Evolutionary conservation across 2,329 filamentous ascomycete genomes (phyloP), one percentile per base, ranked within the genome.

Genomic region (Colletotrichum sp.): DNA sequence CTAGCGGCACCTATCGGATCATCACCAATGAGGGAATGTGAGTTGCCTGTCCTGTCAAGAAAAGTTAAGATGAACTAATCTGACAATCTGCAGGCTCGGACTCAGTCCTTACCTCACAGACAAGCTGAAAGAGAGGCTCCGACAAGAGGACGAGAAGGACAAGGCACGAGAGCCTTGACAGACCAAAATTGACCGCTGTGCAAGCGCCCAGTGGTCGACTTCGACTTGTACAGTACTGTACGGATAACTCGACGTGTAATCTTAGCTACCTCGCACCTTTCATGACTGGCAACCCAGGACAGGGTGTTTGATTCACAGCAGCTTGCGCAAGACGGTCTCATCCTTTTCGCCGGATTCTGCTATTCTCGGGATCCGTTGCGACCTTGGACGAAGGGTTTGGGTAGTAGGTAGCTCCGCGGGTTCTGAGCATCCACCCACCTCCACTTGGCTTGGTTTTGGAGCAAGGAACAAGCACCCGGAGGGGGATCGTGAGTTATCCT

Each of bases 11-110:
- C 6, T 93, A 93, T 79, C 88, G 92, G 47, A 84, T 93, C 34
- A 78, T 93, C 66, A 93, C 91, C 1, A 90, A 91, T 66, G 88
- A 93, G 81, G 92, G 92, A 79, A 91, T 93, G 91, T 93, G 81
- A 90, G 91, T 89, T 63, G 59, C 27, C 33, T 54, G 11, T 27
- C 8, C 9, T 27, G 57, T 58, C 29, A 11, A 55, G 47, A 31
- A 12, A 51, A 34, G 15, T 27, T 36, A 58, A 18, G 16, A 61
- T 38, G 36, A 43, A 58, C 21, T 36, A 34, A 18, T 34, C 72
- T 77, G 27, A 80, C 81, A 78, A 81, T 70, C n/a, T 70, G 15
- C 70, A 90, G 88, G 67, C 82, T 91, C 38, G 88, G 88, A 4
- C 78, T 91, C 55, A 90, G 87, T 66, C 86, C 89, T 27, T 92